Conservation (phyloP, 257 asterid genomes). For the Leonotis leonurus region DNA sequence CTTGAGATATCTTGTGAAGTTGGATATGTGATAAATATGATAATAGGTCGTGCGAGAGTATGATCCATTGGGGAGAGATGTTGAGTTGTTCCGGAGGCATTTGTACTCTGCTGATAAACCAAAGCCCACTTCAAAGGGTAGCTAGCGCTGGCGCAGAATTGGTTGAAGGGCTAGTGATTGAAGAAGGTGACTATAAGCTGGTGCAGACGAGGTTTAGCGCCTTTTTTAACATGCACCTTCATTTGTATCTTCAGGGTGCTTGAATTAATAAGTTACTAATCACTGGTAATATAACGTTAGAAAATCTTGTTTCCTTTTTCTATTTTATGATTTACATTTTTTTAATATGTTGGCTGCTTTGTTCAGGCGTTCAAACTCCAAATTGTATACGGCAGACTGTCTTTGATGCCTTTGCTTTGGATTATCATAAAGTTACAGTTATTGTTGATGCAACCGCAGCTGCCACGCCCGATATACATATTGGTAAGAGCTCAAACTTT, state of each 20-base stretch:
- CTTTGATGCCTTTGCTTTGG: conserved; percentile 78
- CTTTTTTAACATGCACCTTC: conserved; percentile 70
- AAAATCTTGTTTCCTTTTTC: neutral
- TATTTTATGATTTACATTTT: neutral
- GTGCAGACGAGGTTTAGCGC: conserved; percentile 85
- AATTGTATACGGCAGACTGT: conserved; percentile 83
- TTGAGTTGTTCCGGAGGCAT: conserved; percentile 63
- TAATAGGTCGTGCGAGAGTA: conserved; percentile 82
- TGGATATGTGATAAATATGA: neutral
- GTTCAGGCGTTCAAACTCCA: conserved; percentile 87
- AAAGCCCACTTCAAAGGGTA: conserved; percentile 57
- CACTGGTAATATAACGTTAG: conserved; percentile 34
- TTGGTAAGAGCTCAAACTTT: conserved; percentile 19
- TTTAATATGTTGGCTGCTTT: neutral
- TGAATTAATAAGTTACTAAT: conserved; percentile 46
- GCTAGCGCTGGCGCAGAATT: conserved; percentile 62
- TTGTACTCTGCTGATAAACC: conserved; percentile 44
- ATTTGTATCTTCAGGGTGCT: conserved; percentile 59
- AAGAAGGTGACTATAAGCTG: conserved; percentile 64
- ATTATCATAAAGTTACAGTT: conserved; percentile 53
- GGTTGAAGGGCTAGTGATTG: conserved; percentile 61
- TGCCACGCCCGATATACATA: conserved; percentile 66
- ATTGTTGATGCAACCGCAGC: conserved; percentile 87
- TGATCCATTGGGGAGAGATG: conserved; percentile 75
- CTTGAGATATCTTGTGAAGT: neutral